Base-by-base conservation (phyloP, 192 early-diverging fungal genomes). In the Coemansia javaensis region DNA sequence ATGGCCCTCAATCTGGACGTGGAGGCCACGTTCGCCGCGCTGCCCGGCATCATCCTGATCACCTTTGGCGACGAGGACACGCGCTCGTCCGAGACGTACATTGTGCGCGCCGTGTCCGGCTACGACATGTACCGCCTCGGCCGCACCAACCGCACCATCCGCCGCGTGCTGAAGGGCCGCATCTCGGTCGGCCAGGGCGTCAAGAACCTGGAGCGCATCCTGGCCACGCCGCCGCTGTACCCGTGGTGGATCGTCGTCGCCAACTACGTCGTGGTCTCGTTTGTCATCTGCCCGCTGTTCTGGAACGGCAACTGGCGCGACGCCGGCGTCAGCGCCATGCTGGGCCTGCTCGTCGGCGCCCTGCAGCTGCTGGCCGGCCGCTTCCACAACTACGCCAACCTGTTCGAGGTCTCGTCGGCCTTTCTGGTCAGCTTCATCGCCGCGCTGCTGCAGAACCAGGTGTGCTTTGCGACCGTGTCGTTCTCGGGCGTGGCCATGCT, bases 41-140 rank as follows among this genome's bases (percentile, higher is more conserved):
- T 86, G 25, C 87, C 87, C 18, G 82, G 83, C 25, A 72, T 86
- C 37, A 84, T 89, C 75, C 76, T 89, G 17, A 70, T 86, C 18
- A 78, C 79, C 15, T 89, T 89, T 56, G 75, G 82, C 46, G 84
- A 89, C 59, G 74, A 75, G 8, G 79, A 81, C 32, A 89, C 84
- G 2, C 80, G 86, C 23, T 80, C 85, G 0, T 83, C 84, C 12
- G 86, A 89, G 46, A 89, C 87, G 0, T 85, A 86, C 47, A 71
- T 89, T 22, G 77, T 89, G 44, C 77, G 82, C 12, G 59, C 69
- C 9, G 37, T 72, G 8, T 65, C 79, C 0, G 76, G 78, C 14
- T 79, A 82, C 59, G 83, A 89, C 39, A 86, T 89, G 85, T 70
- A 79, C 64, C 78, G 81, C 22, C 66, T 83, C 33, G 77, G 74